A percentile compares a stretch with the other conserved stretches of the same genome.
These are phyloP conservation scores for Phyllachora maydis DNA, from an alignment of 2,329 filamentous ascomycete species.

Conservation along the genomic window DNA sequence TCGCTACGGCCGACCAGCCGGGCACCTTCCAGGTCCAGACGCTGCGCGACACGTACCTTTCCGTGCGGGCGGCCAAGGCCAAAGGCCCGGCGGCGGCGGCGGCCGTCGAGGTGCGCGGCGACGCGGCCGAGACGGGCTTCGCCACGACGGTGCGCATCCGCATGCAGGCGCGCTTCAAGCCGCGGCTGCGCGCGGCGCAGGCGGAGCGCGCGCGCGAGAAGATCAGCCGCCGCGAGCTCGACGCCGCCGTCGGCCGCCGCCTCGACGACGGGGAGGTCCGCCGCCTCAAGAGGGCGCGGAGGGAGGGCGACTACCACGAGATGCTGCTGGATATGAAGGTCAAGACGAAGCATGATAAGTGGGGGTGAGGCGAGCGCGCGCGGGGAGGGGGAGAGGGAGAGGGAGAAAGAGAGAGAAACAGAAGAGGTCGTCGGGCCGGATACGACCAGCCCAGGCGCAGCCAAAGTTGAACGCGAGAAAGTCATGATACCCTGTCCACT, in stretches of 20 bases:
- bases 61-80: constrained; percentile 29
- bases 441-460: too few species aligned
- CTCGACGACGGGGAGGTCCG: constrained; percentile 75
- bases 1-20: constrained; percentile 41
- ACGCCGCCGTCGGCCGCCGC: constrained; percentile 55
- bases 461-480: too few species aligned
- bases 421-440: too few species aligned
- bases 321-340: constrained; percentile 68
- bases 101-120: constrained; percentile 65
- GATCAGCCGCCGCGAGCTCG: constrained; percentile 69
- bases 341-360: constrained; percentile 89
- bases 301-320: constrained; percentile 82
- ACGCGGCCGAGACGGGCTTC: constrained; percentile 46
- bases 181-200: constrained; percentile 55
- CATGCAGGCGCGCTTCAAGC: constrained; percentile 93
- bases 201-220: constrained; percentile 71
- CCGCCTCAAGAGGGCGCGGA: constrained; percentile 60
- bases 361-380: constrained; percentile 20
- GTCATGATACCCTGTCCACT: too few species aligned
- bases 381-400: background rate
- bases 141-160: constrained; percentile 59
- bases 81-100: too few species aligned
- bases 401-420: too few species aligned
- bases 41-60: constrained; percentile 48
- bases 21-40: constrained; percentile 61